Percentiles rank a stretch among this genome's conserved stretches.
phyloP scores from a whole-genome alignment of 1,284 basidiomycete species.

The Ustilago vetiveriae region DNA sequence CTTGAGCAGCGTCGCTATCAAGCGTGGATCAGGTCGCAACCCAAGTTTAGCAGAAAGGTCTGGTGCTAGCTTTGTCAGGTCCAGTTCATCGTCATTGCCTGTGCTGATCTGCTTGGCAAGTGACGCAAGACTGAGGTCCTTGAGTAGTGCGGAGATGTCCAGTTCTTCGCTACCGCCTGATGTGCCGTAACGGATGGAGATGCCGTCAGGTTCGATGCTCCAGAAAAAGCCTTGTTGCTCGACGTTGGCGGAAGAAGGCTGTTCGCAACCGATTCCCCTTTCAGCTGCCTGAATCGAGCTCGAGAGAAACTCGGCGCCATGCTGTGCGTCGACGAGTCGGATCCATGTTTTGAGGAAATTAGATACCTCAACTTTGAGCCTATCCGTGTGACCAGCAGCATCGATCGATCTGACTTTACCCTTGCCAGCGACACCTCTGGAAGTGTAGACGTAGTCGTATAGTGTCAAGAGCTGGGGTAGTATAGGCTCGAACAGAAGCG shows the following conservation, averaged over 20 bases:
- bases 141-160: slow-evolving; percentile 26
- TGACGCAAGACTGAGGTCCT: slow-evolving; percentile 31
- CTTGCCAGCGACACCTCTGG: slow-evolving; percentile 2
- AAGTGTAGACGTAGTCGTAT: slow-evolving; percentile 19
- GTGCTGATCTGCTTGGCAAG: slow-evolving; percentile 40
- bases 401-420: slow-evolving; percentile 33
- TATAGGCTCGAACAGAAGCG: slow-evolving; percentile 42
- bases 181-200: slow-evolving; percentile 25
- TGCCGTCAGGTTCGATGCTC: slow-evolving; percentile 25
- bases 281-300: slow-evolving; percentile 21
- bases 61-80: slow-evolving; percentile 30
- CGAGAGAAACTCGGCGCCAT: slow-evolving; percentile 17
- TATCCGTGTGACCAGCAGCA: slow-evolving; percentile 11
- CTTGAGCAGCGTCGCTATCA: slow-evolving; percentile 42
- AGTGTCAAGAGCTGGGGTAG: slow-evolving; percentile 51
- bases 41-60: slow-evolving; percentile 40
- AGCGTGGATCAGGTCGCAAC: slow-evolving; percentile 42
- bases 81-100: slow-evolving; percentile 21
- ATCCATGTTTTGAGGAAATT: slow-evolving; percentile 54
- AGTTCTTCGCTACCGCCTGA: neutral
- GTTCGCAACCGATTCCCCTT: slow-evolving; percentile 28
- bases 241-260: neutral
- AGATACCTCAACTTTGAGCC: slow-evolving; percentile 32
- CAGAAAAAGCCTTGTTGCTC: slow-evolving; percentile 23
- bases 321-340: slow-evolving; percentile 40